Base-by-base conservation (phyloP, 305 asterid species). In the Striga hermonthica region DNA sequence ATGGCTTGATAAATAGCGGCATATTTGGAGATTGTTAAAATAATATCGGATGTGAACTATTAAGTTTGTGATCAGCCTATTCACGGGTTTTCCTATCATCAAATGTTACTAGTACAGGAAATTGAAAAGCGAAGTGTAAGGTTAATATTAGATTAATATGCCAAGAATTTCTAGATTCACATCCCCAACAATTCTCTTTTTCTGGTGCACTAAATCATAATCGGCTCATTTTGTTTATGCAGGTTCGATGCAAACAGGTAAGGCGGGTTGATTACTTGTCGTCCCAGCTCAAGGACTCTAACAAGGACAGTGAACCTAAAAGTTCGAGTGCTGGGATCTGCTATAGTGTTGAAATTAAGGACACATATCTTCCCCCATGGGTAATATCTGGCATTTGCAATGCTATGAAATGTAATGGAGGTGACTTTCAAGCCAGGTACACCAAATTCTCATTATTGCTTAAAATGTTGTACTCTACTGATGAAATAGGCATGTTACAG, bases 211-310 rank as follows among this genome's bases (percentile, higher is more conserved):
- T 13, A 7, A 16, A 44, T 60, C 48, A 62, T 43, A 35, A 62
- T 67, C 22, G 45, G 68, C 63, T 67, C 37, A 37, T 71, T 40
- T 73, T 53, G 56, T 43, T 56, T 49, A 15, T 82, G 71, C 95
- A 93, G 99, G 84, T 88, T 68, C 82, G 76, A 77, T 90, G 97
- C 80, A 93, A 85, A 78, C 95, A 90, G 79, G 88, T 88, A 69
- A 84, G 89, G 78, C 83, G 81, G 77, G 82, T 77, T 47, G 87
- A 85, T 69, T 76, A 78, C 65, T 43, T 81, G 75, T 62, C 76
- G 66, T 71, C 78, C 48, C 82, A 78, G 75, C 68, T 47, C 57
- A 74, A 79, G 76, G 88, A 76, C 63, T 72, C 82, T 52, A 71
- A 48, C 63, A 63, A 67, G 63, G 70, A 66, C 66, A 71, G 57